A percentile compares a stretch with the other conserved stretches of the same genome.
These are phyloP conservation scores for Coemansia brasiliensis DNA, from an alignment of 192 early-diverging fungal genomes.

Conservation along the genomic window DNA sequence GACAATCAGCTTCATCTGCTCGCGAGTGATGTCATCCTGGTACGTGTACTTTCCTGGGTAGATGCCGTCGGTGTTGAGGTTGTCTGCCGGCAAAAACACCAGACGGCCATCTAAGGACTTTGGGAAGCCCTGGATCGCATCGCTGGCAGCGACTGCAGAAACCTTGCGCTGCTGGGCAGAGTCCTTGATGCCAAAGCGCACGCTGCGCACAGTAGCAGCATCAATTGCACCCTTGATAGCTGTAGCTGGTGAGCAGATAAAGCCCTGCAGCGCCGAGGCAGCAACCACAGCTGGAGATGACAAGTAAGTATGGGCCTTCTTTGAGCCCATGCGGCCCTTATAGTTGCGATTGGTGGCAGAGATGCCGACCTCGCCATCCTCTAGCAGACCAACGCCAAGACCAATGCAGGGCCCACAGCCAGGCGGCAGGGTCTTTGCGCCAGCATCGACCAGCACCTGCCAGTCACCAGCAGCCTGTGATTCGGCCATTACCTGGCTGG, in stretches of 20 bases:
- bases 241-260: conserved; percentile 66
- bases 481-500: conserved; percentile 86
- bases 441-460: conserved; percentile 81
- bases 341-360: conserved; percentile 99
- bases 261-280: conserved; percentile 85
- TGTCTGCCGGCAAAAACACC: conserved; percentile 88
- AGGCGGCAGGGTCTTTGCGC: conserved; percentile 85
- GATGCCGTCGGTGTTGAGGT: conserved; percentile 98
- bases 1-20: conserved; percentile 89
- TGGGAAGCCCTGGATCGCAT: conserved; percentile 70
- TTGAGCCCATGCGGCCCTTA: conserved; percentile 98
- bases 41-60: conserved; percentile 99
- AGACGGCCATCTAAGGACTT: conserved; percentile 75
- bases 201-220: conserved; percentile 13
- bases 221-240: conserved; percentile 21
- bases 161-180: neutral
- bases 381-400: conserved; percentile 85
- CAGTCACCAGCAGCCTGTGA: conserved; percentile 85
- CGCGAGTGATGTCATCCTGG: conserved; percentile 87
- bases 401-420: conserved; percentile 98
- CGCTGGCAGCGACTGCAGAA: conserved; percentile 20
- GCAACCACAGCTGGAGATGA: conserved; percentile 96
- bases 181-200: conserved; percentile 35
- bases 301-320: conserved; percentile 87
- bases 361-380: conserved; percentile 96